These are phyloP conservation scores for Boechera stricta DNA, from an alignment of 345 rosid genomes.

Conservation along the genomic window DNA sequence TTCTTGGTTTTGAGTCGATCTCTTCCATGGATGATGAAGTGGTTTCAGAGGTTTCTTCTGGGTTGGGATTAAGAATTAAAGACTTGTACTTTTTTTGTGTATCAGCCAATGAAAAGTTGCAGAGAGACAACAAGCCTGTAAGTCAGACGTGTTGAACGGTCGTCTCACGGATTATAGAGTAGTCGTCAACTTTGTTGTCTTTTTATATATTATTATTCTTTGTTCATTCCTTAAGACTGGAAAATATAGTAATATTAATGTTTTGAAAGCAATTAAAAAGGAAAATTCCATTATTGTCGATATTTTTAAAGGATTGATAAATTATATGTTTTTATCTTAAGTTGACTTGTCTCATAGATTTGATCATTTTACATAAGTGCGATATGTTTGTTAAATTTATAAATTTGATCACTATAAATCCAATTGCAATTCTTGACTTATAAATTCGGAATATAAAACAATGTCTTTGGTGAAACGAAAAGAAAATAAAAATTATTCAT, in stretches of 20 bases:
- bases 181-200: constrained; percentile 42
- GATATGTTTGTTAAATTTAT: neutral
- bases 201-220: neutral
- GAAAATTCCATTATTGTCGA: constrained; percentile 11
- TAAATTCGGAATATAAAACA: no score
- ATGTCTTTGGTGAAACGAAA: no score
- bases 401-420: neutral
- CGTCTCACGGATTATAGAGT: constrained; percentile 26
- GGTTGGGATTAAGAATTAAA: constrained; percentile 27
- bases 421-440: no score
- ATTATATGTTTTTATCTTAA: neutral
- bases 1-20: constrained; percentile 29
- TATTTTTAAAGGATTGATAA: no score
- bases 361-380: neutral
- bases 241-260: neutral
- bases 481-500: no score
- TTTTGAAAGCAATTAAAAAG: constrained; percentile 17
- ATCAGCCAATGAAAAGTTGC: constrained; percentile 29
- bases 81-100: neutral
- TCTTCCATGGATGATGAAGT: constrained; percentile 31
- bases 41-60: constrained; percentile 5
- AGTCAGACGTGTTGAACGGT: constrained; percentile 52
- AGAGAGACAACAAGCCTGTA: constrained; percentile 30
- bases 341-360: neutral
- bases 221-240: constrained; percentile 11